Percentiles rank a stretch among this genome's conserved stretches.
phyloP scores from a whole-genome alignment of 225 moss, liverwort and hornwort species.

The Lunularia cruciata region DNA sequence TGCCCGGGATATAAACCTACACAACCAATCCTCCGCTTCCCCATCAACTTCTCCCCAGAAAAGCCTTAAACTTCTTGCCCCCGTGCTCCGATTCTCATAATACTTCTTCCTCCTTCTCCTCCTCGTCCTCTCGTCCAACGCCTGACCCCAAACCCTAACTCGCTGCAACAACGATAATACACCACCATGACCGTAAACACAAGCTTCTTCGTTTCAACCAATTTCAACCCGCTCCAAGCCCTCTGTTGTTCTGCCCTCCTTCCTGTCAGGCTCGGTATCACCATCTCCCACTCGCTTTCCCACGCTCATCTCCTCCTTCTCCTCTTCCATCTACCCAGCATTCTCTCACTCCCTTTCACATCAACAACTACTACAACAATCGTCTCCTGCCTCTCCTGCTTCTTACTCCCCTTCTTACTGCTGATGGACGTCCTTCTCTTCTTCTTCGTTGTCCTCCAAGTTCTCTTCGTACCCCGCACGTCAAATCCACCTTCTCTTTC shows the following conservation, averaged over 20 bases:
- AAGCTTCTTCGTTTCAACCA: too few relatives aligned
- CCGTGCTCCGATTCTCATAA: neutral
- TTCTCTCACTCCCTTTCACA: neutral
- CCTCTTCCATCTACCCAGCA: neutral
- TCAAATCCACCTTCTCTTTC: neutral
- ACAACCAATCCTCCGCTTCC: conserved; percentile 18
- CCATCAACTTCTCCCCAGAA: conserved; percentile 1
- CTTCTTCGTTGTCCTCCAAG: neutral
- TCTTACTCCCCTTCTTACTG: neutral
- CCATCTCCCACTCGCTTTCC: neutral
- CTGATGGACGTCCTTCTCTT: neutral
- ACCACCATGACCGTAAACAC: conserved; percentile 10
- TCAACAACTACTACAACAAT: neutral
- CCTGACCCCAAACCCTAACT: conserved; percentile 13
- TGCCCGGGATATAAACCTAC: conserved; percentile 5
- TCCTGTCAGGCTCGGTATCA: neutral
- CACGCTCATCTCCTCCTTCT: neutral
- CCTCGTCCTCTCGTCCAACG: neutral
- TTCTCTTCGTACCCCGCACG: neutral
- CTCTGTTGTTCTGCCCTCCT: neutral
- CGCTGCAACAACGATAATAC: neutral
- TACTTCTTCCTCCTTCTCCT: neutral
- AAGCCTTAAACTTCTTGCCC: neutral
- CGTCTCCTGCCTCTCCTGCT: neutral
- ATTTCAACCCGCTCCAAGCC: neutral